Evolutionary conservation across 2,329 filamentous ascomycete species (phyloP).

Genomic region (Cercospora zeina): DNA sequence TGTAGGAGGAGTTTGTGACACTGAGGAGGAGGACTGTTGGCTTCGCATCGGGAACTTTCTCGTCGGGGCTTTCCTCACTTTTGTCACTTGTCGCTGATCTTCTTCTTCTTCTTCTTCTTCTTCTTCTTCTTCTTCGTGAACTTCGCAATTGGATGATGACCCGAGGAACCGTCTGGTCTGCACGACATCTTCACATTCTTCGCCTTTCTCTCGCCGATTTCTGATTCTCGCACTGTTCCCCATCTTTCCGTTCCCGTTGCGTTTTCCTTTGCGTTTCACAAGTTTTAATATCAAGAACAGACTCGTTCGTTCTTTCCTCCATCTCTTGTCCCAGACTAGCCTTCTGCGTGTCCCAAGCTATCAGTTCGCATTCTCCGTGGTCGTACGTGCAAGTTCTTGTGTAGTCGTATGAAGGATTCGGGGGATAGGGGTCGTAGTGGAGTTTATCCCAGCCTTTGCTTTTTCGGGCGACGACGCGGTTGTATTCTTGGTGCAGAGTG

Average conservation of each 20-base stretch:
- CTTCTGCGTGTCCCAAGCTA: neutral
- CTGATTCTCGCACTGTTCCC: no score
- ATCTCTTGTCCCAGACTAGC: neutral
- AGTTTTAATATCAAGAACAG: neutral
- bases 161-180: no score
- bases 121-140: no score
- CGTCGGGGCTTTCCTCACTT: no score
- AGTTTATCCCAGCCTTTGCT: neutral
- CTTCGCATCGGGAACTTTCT: no score
- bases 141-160: no score
- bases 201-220: no score
- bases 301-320: neutral
- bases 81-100: no score
- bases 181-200: no score
- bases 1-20: neutral
- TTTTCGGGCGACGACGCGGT: neutral
- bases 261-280: neutral
- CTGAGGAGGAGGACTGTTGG: neutral
- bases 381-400: neutral
- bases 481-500: neutral
- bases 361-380: neutral
- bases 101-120: no score
- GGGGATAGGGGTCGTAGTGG: neutral
- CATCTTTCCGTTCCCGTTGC: neutral
- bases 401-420: neutral